Evolutionary conservation across 2,329 filamentous ascomycete genomes (phyloP).

Genomic region (Ascochyta pisi): DNA sequence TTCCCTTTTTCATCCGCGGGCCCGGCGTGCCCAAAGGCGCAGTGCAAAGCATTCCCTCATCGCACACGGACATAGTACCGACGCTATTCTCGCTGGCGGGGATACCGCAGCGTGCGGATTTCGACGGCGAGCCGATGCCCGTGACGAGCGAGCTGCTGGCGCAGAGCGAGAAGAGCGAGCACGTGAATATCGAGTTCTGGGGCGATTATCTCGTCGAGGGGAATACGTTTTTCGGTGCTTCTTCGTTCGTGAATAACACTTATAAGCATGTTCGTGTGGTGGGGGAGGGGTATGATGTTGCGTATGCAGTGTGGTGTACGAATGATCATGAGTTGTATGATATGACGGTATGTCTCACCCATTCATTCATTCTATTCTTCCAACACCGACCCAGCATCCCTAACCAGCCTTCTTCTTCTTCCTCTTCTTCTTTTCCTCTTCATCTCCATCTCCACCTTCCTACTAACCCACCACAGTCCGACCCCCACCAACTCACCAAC

Average conservation of each 20-base stretch:
- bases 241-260: slow-evolving; percentile 56
- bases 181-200: slow-evolving; percentile 54
- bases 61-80: slow-evolving; percentile 52
- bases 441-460: not conserved
- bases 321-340: slow-evolving; percentile 73
- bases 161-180: slow-evolving; percentile 36
- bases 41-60: slow-evolving; percentile 34
- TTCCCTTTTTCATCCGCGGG: slow-evolving; percentile 51
- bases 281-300: slow-evolving; percentile 63
- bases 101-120: slow-evolving; percentile 39
- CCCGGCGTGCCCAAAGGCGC: slow-evolving; percentile 42
- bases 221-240: slow-evolving; percentile 18
- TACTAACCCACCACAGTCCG: slow-evolving; percentile 30
- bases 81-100: slow-evolving; percentile 48
- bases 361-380: too few relatives aligned
- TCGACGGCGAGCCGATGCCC: slow-evolving; percentile 49
- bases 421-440: not conserved
- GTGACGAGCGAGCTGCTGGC: slow-evolving; percentile 25
- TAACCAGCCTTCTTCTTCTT: too few relatives aligned
- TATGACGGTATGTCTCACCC: slow-evolving; percentile 54
- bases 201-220: slow-evolving; percentile 41
- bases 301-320: slow-evolving; percentile 74
- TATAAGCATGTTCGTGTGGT: slow-evolving; percentile 67
- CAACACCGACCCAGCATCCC: too few relatives aligned
- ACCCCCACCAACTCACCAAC: slow-evolving; percentile 38